A percentile compares a stretch with the other conserved stretches of the same genome.
phyloP scores from a whole-genome alignment of 768 basidiomycete genomes.

The Hortiboletus campestris region DNA sequence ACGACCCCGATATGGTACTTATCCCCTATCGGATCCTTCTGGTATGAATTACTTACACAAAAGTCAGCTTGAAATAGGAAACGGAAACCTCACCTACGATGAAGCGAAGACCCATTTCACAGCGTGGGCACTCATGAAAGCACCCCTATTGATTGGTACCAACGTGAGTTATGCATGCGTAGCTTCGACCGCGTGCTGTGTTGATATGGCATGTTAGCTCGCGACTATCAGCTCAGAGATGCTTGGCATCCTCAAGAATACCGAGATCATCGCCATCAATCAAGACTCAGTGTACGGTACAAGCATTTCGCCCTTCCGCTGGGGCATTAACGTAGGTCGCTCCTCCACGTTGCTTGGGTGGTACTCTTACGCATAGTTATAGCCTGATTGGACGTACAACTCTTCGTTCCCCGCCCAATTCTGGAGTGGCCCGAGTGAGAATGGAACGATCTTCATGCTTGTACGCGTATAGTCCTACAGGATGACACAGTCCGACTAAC shows the following conservation, averaged over 20 bases:
- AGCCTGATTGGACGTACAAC: constrained; percentile 38
- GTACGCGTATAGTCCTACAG: constrained; percentile 32
- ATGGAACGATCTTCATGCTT: constrained; percentile 66
- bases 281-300: constrained; percentile 62
- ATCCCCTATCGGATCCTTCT: not conserved
- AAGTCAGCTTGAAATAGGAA: constrained; percentile 57
- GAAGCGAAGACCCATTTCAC: constrained; percentile 71
- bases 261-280: constrained; percentile 64
- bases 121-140: constrained; percentile 68
- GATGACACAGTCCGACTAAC: not conserved
- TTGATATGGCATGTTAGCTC: constrained; percentile 35
- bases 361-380: not conserved
- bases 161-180: constrained; percentile 36
- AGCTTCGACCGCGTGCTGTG: not conserved
- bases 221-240: constrained; percentile 48
- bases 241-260: constrained; percentile 55
- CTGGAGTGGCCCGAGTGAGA: constrained; percentile 63
- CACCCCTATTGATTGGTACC: constrained; percentile 62
- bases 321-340: constrained; percentile 57
- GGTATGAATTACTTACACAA: constrained; percentile 3
- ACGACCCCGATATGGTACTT: constrained; percentile 62
- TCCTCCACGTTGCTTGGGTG: not conserved
- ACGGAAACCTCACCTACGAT: constrained; percentile 57
- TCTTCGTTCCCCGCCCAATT: constrained; percentile 58
- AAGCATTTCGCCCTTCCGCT: constrained; percentile 66